Conservation (phyloP, 208 protist species). For the Trypanosoma scelopori region DNA sequence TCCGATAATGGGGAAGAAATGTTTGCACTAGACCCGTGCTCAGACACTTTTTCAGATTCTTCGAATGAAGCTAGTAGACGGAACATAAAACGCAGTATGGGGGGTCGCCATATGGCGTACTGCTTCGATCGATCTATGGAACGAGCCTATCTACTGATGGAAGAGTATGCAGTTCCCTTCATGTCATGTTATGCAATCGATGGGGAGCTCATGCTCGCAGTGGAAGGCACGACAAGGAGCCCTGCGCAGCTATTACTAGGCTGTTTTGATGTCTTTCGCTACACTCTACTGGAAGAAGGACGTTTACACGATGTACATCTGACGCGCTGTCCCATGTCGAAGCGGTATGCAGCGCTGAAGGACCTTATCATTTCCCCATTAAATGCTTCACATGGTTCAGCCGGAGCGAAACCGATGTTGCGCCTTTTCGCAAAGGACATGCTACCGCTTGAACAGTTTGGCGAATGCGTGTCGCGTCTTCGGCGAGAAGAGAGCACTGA, state of each 20-base stretch:
- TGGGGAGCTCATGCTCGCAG: slow-evolving; percentile 54
- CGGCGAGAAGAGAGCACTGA: slow-evolving; percentile 16
- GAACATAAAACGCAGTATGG: slow-evolving; percentile 13
- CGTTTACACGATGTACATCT: slow-evolving; percentile 14
- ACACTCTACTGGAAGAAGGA: slow-evolving; percentile 18
- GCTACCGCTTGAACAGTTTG: slow-evolving; percentile 41
- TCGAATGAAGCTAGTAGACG: not conserved
- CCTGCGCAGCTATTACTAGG: slow-evolving; percentile 34
- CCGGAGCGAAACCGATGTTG: slow-evolving; percentile 5
- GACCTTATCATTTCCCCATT: slow-evolving; percentile 31
- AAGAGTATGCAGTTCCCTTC: slow-evolving; percentile 26
- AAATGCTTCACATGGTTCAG: not conserved
- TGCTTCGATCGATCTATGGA: slow-evolving; percentile 64
- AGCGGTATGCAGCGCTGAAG: slow-evolving; percentile 41
- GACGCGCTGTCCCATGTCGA: slow-evolving; percentile 33
- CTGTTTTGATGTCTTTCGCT: slow-evolving; percentile 56
- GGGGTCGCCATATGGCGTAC: slow-evolving; percentile 29
- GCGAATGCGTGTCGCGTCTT: slow-evolving; percentile 35
- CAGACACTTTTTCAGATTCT: not conserved
- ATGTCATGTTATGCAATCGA: slow-evolving; percentile 47
- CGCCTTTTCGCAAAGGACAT: slow-evolving; percentile 65
- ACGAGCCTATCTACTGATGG: slow-evolving; percentile 49
- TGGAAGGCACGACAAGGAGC: not conserved
- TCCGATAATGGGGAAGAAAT: slow-evolving; percentile 1
- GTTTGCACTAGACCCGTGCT: slow-evolving; percentile 9